Evolutionary conservation across 805 yeast species (phyloP).

Genomic region (Soucietia sequanensis): DNA sequence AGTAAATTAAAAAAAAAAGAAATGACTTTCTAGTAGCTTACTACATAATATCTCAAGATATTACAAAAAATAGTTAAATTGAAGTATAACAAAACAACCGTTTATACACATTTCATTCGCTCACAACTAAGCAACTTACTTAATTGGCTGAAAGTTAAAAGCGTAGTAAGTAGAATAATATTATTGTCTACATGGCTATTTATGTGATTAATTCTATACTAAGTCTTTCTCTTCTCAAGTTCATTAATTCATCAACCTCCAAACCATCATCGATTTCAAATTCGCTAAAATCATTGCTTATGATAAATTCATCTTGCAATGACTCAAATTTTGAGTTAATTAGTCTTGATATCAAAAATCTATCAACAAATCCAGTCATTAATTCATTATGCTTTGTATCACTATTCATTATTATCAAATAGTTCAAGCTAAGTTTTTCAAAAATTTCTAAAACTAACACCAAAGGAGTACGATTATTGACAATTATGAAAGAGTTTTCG

Average conservation of each 20-base stretch:
- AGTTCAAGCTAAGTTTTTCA: conserved; percentile 38
- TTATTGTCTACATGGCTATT: background rate
- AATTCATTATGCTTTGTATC: conserved; percentile 7
- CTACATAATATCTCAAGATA: too few relatives aligned
- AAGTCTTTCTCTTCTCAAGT: conserved; percentile 16
- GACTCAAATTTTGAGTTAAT: conserved; percentile 25
- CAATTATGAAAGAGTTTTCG: conserved; percentile 22
- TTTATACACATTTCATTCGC: too few relatives aligned
- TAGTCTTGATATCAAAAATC: conserved; percentile 31
- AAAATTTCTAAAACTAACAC: conserved; percentile 34
- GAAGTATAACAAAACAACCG: too few relatives aligned
- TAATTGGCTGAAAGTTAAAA: too few relatives aligned
- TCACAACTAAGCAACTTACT: too few relatives aligned
- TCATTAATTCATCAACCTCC: conserved; percentile 7
- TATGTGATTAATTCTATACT: conserved; percentile 31
- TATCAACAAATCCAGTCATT: conserved; percentile 38
- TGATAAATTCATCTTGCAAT: conserved; percentile 13
- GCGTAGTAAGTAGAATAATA: too few relatives aligned
- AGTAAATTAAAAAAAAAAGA: too few relatives aligned
- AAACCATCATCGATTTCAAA: conserved; percentile 21
- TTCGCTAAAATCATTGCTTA: conserved; percentile 11
- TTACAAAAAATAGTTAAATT: too few relatives aligned
- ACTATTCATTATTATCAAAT: conserved; percentile 25
- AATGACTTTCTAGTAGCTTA: too few relatives aligned
- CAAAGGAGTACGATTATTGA: conserved; percentile 30